These are phyloP conservation scores for Fragaria nilgerrensis DNA, from an alignment of 306 rosid species.

Conservation along the genomic window DNA sequence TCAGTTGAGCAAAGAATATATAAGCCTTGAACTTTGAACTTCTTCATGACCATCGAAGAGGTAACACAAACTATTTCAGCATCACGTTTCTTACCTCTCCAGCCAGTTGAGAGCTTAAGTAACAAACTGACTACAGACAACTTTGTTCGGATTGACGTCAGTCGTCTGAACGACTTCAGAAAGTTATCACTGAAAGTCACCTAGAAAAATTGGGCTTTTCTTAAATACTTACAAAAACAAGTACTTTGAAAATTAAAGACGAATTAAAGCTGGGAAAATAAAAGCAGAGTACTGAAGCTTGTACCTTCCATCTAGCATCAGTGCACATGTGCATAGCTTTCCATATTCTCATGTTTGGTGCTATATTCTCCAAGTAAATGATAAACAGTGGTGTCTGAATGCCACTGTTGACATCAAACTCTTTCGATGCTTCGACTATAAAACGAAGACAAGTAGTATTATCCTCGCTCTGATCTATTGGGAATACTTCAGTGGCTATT, in stretches of 20 bases:
- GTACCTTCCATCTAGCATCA: constrained; percentile 67
- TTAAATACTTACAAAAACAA: not conserved
- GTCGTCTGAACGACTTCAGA: constrained; percentile 54
- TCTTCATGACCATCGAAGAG: constrained; percentile 46
- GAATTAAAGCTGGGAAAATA: not conserved
- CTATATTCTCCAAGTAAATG: constrained; percentile 47
- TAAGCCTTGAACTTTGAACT: constrained; percentile 49
- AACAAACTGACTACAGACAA: constrained; percentile 44
- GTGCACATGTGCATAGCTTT: constrained; percentile 43
- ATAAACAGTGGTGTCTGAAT: constrained; percentile 29
- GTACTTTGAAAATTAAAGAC: not conserved
- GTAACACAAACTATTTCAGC: constrained; percentile 34
- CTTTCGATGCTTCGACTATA: constrained; percentile 36
- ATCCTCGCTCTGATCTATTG: constrained; percentile 23
- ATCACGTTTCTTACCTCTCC: constrained; percentile 55
- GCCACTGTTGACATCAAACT: constrained; percentile 27
- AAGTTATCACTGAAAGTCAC: constrained; percentile 65
- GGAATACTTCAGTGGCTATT: constrained; percentile 19
- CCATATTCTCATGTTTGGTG: constrained; percentile 54
- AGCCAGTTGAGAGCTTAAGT: constrained; percentile 58
- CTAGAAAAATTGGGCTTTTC: constrained; percentile 16
- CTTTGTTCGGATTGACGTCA: constrained; percentile 32
- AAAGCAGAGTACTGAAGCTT: not conserved
- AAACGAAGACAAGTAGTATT: constrained; percentile 23
- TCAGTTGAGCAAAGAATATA: constrained; percentile 52